Evolutionary conservation across 768 basidiomycete genomes (phyloP), one percentile per base, ranked within the genome.

Genomic region (Crucibulum laeve): DNA sequence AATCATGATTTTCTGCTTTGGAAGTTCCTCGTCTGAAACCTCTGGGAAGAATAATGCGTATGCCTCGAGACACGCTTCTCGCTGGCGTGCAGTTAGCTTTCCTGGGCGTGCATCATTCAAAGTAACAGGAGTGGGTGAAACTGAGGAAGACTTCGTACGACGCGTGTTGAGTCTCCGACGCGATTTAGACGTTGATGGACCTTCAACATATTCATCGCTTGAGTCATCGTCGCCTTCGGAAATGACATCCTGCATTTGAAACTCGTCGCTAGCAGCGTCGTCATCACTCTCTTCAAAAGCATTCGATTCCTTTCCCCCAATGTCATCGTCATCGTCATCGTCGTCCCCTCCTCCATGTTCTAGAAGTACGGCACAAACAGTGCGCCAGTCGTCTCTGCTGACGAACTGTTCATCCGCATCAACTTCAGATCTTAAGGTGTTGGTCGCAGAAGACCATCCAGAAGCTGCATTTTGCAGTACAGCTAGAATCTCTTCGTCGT

Each of bases 41-140:
- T 70, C 67, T 23, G 84, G 82, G 58, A 92, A 91, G 66, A 92
- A 91, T 34, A 91, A 65, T 4, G 79, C 65, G 54, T 84, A 92
- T 10, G 85, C 70, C 25, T 71, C 68, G 14, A 80, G 68, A 44
- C 78, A 79, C 14, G 69, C 68, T 39, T 72, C 61, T 37, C 64
- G 68, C 57, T 89, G 84, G 6, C 75, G 68, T 7, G 65, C 53
- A 7, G 74, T 81, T 40, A 83, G 59, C 33, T 59, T 60, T 18
- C 19, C 19, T 21, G 35, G 11, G n/a, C n/a, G n/a, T n/a, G n/a
- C n/a, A n/a, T n/a, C n/a, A 13, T 37, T 37, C 19, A 18, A 37
- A 10, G 23, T 38, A 34, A 18, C 47, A 42, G 32, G 50, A 15
- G 32, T 24, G 24, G n/a, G 50, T 25, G 44, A 41, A 11, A 19